Conservation (phyloP, 495 filamentous ascomycete genomes). For the Lasiosphaeriaceae sp. region DNA sequence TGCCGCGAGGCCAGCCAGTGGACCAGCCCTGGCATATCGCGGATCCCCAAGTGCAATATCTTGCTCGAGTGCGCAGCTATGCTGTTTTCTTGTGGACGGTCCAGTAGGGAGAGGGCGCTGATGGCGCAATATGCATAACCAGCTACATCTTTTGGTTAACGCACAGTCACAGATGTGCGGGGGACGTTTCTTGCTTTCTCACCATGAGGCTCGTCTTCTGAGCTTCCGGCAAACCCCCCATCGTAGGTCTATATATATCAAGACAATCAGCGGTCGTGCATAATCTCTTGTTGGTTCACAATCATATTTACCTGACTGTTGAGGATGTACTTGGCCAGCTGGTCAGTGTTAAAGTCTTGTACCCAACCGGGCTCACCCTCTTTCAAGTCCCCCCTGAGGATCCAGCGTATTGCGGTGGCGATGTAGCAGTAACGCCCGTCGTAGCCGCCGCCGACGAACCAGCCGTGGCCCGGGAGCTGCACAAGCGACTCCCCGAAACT, state of each 20-base stretch:
- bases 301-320: constrained; percentile 30
- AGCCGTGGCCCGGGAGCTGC: constrained; percentile 38
- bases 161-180: not conserved
- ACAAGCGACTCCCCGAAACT: constrained; percentile 84
- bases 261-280: not conserved
- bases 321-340: constrained; percentile 66
- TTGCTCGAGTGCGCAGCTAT: constrained; percentile 25
- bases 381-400: constrained; percentile 59
- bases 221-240: constrained; percentile 78
- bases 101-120: constrained; percentile 66
- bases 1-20: constrained; percentile 62
- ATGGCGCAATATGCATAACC: constrained; percentile 88
- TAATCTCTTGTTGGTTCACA: not conserved
- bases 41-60: constrained; percentile 33
- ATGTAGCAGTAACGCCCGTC: constrained; percentile 87
- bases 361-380: constrained; percentile 51
- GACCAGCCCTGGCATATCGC: constrained; percentile 28
- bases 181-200: constrained; percentile 20
- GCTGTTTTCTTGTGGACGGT: constrained; percentile 39
- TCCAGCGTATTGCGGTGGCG: constrained; percentile 76
- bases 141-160: constrained; percentile 42
- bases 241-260: constrained; percentile 67
- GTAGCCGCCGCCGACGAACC: constrained; percentile 65
- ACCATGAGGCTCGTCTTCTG: constrained; percentile 87
- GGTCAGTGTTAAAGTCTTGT: constrained; percentile 70